These are phyloP conservation scores for Cytospora mali DNA, from an alignment of 2,329 filamentous ascomycete species.

Conservation along the genomic window DNA sequence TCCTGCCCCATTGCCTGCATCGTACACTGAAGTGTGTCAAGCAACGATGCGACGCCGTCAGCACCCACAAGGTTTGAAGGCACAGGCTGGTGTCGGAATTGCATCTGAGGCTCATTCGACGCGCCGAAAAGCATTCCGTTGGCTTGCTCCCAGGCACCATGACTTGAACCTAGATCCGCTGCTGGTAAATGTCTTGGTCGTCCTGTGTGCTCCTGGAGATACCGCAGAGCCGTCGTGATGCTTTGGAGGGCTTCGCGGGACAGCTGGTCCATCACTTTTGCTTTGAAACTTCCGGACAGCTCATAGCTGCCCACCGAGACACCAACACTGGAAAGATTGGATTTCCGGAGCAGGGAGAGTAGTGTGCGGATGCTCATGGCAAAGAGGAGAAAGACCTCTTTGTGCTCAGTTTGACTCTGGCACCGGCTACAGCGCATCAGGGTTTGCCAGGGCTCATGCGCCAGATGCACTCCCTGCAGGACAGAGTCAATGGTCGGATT, in stretches of 20 bases:
- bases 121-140: constrained; percentile 3
- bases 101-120: constrained; percentile 2
- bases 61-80: neutral
- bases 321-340: constrained; percentile 9
- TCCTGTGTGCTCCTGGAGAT: neutral
- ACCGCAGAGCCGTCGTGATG: neutral
- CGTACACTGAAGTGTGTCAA: constrained; percentile 6
- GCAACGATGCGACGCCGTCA: constrained; percentile 7
- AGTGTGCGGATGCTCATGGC: constrained; percentile 30
- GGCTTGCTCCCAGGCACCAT: neutral
- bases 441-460: constrained; percentile 27
- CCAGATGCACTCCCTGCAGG: constrained; percentile 27
- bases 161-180: neutral
- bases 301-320: constrained; percentile 25
- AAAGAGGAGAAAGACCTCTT: constrained; percentile 29
- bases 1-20: constrained; percentile 11
- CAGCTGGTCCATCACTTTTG: constrained; percentile 17
- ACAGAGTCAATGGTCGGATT: constrained; percentile 26
- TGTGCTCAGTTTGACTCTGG: constrained; percentile 26
- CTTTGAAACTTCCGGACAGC: constrained; percentile 19
- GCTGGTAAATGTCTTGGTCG: neutral
- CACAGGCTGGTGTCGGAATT: constrained; percentile 1
- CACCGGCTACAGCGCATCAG: constrained; percentile 28
- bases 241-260: constrained; percentile 2
- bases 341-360: constrained; percentile 20